Evolutionary conservation across 495 filamentous ascomycete genomes (phyloP).

Genomic region (Massariosphaeria phaeospora): DNA sequence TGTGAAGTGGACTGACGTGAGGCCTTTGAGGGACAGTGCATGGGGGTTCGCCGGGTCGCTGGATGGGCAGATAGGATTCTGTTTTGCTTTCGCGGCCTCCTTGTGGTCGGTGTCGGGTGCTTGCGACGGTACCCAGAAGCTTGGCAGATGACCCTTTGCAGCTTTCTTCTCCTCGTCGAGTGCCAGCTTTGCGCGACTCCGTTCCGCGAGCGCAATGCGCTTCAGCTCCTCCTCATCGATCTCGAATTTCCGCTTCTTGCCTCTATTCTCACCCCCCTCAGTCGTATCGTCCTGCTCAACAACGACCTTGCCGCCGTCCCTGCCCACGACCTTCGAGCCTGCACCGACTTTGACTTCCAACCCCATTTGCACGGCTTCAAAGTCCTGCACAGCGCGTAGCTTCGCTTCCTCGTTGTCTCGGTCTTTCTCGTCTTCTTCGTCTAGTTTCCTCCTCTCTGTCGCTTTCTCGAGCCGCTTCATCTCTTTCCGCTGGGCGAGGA

Average conservation of each 20-base stretch:
- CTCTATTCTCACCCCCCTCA: conserved; percentile 43
- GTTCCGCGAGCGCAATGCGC: conserved; percentile 64
- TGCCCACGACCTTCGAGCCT: conserved; percentile 39
- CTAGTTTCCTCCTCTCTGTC: conserved; percentile 53
- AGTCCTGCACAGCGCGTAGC: conserved; percentile 40
- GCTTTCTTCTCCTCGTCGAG: conserved; percentile 71
- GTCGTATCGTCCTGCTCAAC: conserved; percentile 36
- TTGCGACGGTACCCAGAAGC: conserved; percentile 90
- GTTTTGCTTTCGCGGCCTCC: conserved; percentile 54
- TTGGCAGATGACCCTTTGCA: conserved; percentile 60
- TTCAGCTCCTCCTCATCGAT: conserved; percentile 75
- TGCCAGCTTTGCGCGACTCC: conserved; percentile 59
- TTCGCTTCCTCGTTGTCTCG: conserved; percentile 55
- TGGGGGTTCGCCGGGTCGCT: conserved; percentile 67
- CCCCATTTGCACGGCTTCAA: conserved; percentile 57
- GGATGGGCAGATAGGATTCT: conserved; percentile 73
- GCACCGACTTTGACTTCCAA: conserved; percentile 52
- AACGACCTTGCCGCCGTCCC: conserved; percentile 44
- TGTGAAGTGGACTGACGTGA: conserved; percentile 75
- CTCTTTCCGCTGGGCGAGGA: conserved; percentile 86
- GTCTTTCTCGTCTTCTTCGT: conserved; percentile 50
- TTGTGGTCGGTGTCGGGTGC: conserved; percentile 58
- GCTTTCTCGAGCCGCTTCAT: conserved; percentile 76
- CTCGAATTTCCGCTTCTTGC: conserved; percentile 71
- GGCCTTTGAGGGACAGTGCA: conserved; percentile 71